Percentiles rank a stretch among this genome's conserved stretches.
Conservation (phyloP, 2,329 filamentous ascomycete genomes). For the Monosporascus sp. region DNA sequence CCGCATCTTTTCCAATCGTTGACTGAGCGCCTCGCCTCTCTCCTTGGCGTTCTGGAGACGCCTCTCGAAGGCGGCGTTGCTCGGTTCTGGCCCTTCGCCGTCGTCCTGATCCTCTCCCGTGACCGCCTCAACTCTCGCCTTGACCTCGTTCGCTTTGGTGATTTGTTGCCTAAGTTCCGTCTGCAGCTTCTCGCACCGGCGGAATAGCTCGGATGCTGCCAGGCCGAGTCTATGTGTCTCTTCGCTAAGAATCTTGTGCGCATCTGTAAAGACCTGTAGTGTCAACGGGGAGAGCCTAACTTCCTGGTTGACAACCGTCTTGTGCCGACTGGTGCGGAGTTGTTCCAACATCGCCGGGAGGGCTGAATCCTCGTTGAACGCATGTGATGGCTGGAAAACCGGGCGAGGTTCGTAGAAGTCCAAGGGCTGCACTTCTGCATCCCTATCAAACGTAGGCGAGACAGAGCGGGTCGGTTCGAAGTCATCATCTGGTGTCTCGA, state of each 20-base stretch:
- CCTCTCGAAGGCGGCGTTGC: conserved; percentile 52
- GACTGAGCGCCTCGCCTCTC: conserved; percentile 38
- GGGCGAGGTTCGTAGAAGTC: conserved; percentile 59
- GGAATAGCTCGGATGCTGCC: conserved; percentile 68
- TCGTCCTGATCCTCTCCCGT: conserved; percentile 52
- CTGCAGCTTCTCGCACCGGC: conserved; percentile 62
- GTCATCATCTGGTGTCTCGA: conserved; percentile 53
- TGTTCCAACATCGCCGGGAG: conserved; percentile 51
- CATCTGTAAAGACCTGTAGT: conserved; percentile 65
- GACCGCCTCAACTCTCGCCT: conserved; percentile 60
- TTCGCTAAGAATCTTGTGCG: conserved; percentile 63
- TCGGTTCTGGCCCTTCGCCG: conserved; percentile 44
- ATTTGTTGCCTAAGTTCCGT: conserved; percentile 64
- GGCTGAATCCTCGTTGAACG: conserved; percentile 51
- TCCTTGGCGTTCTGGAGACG: conserved; percentile 43
- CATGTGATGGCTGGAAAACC: conserved; percentile 57
- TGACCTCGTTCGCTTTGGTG: conserved; percentile 58
- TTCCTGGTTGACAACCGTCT: conserved; percentile 59
- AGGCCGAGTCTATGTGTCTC: conserved; percentile 65
- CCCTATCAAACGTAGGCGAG: conserved; percentile 37
- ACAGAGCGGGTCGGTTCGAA: conserved; percentile 37
- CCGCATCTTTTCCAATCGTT: conserved; percentile 46
- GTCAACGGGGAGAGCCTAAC: conserved; percentile 66
- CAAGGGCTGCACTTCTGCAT: conserved; percentile 39
- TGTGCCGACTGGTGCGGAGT: conserved; percentile 54